These are phyloP conservation scores for Clonostachys rosea DNA, from an alignment of 2,329 filamentous ascomycete genomes.

Conservation along the genomic window DNA sequence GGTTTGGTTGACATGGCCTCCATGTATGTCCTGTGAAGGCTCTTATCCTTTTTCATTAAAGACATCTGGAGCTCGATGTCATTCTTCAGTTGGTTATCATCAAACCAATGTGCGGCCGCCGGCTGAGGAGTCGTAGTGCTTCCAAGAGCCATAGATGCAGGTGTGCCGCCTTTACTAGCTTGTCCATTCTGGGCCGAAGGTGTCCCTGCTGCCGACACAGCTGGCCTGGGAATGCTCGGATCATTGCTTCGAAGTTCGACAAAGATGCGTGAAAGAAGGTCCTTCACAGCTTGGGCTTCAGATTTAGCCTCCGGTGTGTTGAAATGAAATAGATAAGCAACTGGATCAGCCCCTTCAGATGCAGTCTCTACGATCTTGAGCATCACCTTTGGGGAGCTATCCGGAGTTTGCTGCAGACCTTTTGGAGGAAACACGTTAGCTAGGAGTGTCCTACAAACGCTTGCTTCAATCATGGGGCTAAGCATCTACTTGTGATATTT, in stretches of 20 bases:
- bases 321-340: conserved; percentile 83
- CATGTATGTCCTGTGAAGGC: conserved; percentile 78
- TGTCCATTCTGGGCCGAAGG: conserved; percentile 13
- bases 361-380: conserved; percentile 83
- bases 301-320: conserved; percentile 73
- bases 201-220: conserved; percentile 16
- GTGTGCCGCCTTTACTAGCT: conserved; percentile 33
- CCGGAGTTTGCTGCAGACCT: conserved; percentile 95
- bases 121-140: conserved; percentile 36
- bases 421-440: conserved; percentile 1
- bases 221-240: conserved; percentile 41
- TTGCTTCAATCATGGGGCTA: conserved; percentile 2
- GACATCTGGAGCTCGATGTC: conserved; percentile 85
- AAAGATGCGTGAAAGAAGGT: conserved; percentile 74
- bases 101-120: conserved; percentile 65
- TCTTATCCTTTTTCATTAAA: conserved; percentile 74
- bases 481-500: conserved; percentile 72
- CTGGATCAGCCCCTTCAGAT: conserved; percentile 50
- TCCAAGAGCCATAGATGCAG: conserved; percentile 74
- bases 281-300: conserved; percentile 83
- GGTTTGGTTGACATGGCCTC: conserved; percentile 81
- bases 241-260: conserved; percentile 59
- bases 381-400: conserved; percentile 84
- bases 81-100: conserved; percentile 71
- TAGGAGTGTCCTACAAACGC: not conserved